Base-by-base conservation (phyloP, 176 grass and related monocot genomes). In the Eleusine indica region DNA sequence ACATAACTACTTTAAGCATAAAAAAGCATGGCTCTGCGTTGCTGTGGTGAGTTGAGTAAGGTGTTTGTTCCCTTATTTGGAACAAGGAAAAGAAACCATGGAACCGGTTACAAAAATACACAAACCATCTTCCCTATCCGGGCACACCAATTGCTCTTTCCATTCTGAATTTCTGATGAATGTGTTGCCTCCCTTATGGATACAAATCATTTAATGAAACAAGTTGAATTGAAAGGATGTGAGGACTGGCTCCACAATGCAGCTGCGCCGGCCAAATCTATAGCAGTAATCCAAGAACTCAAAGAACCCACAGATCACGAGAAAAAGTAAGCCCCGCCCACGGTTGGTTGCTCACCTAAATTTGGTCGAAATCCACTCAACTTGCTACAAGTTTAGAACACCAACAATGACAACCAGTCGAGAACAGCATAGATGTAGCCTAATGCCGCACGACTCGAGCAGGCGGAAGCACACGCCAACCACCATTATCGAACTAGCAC, bases 401-500 rank as follows among this genome's bases (percentile, higher is more conserved):
- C 72, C 41, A 35, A 16, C 25, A 7, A 41, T 21, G 56, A 11
- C 42, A 75, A 16, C 38, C 8, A 35, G 35, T 53, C 1, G 18
- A 2, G 71, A 66, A 19, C 78, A 18, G 10, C 58, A 58, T 57
- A 67, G 46, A 66, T 48, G 25, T 3, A 66, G 66, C 58, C 73
- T 73, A 79, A 78, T 82, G 48, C 83, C 56, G 47, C 81, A 66
- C 39, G 30, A 68, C 46, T 76, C 10, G 32, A 62, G 46, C 75
- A 65, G 19, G 10, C 13, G 47, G 8, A 38, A 52, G 16, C 32
- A 15, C 79, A 4, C 43, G 19, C 66, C 47, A 80, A 46, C 15
- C 42, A 25, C 17, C 42, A 8, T 25, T 57, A 32, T 35, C 37
- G 35, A 56, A 39, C 58, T 35, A 80, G 41, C 43, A 64, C 5